A percentile compares a stretch with the other conserved stretches of the same genome.
Conservation (phyloP, 2,329 filamentous ascomycete genomes). For the Penicillium sumatraense region DNA sequence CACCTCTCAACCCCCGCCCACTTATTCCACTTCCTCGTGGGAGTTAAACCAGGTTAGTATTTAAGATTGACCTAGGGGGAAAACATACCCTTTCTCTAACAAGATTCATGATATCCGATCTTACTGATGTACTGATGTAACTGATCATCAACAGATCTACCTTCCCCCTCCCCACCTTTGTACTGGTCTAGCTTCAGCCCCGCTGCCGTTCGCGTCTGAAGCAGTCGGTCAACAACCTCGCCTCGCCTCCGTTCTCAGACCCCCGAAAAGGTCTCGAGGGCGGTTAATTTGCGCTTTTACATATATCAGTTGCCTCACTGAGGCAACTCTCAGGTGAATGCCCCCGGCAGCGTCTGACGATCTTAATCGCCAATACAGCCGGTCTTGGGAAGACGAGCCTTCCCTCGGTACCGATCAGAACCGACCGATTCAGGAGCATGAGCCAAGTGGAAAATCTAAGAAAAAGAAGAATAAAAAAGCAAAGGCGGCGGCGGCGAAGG, state of each 20-base stretch:
- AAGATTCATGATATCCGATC: no score
- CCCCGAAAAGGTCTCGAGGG: conserved; percentile 36
- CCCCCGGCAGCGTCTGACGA: conserved; percentile 47
- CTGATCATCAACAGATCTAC: conserved; percentile 1
- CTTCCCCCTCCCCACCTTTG: conserved; percentile 9
- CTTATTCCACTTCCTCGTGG: no score
- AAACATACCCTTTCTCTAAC: no score
- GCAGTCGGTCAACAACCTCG: conserved; percentile 2
- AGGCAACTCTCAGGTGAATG: conserved; percentile 46
- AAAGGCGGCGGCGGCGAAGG: conserved; percentile 37
- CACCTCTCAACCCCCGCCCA: no score
- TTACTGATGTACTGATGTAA: conserved; percentile 9
- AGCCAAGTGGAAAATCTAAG: conserved; percentile 39
- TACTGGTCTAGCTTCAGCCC: conserved; percentile 9
- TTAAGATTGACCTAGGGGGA: no score
- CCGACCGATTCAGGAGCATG: conserved; percentile 36
- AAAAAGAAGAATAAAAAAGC: conserved; percentile 48
- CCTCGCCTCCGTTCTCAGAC: conserved; percentile 38
- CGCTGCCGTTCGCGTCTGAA: conserved; percentile 1
- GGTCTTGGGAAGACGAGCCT: conserved; percentile 37
- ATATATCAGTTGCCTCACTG: conserved; percentile 29
- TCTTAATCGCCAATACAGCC: conserved; percentile 42
- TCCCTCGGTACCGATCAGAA: conserved; percentile 33
- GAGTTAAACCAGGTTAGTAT: no score
- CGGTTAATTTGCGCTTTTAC: conserved; percentile 24